Evolutionary conservation across 768 basidiomycete species (phyloP).

Genomic region (Suillus bovinus): DNA sequence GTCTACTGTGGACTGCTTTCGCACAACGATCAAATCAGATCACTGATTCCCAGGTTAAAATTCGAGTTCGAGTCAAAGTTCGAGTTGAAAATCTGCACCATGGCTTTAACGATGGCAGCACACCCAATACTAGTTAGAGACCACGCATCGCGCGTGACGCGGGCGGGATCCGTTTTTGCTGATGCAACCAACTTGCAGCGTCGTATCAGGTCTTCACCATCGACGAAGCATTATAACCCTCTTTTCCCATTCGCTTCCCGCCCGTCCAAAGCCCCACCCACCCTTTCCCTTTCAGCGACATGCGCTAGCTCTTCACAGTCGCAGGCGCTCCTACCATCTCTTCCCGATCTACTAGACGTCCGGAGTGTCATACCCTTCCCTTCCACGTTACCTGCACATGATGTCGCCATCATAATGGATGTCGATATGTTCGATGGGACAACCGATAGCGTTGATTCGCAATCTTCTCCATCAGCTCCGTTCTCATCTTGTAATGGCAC

Average conservation of each 20-base stretch:
- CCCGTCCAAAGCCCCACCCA: constrained; percentile 37
- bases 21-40: constrained; percentile 1
- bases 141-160: constrained; percentile 9
- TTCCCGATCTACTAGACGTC: constrained; percentile 30
- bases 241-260: constrained; percentile 21
- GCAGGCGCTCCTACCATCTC: constrained; percentile 10
- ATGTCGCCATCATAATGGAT: constrained; percentile 16
- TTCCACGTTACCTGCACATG: constrained; percentile 23
- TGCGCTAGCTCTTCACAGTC: constrained; percentile 23
- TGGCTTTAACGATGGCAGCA: constrained; percentile 6
- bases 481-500: not conserved
- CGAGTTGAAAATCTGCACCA: constrained; percentile 1
- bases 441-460: constrained; percentile 3
- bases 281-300: constrained; percentile 38
- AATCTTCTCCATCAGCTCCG: constrained; percentile 8
- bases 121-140: constrained; percentile 7
- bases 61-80: constrained; percentile 4
- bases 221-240: constrained; percentile 13
- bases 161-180: constrained; percentile 1
- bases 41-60: not conserved
- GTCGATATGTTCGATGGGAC: constrained; percentile 32
- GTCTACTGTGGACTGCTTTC: not conserved
- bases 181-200: constrained; percentile 12
- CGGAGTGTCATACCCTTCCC: constrained; percentile 40
- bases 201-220: constrained; percentile 2